Percentiles rank a stretch among this genome's conserved stretches.
Conservation (phyloP, 164 flowering plant species). For the Brasenia schreberi region DNA sequence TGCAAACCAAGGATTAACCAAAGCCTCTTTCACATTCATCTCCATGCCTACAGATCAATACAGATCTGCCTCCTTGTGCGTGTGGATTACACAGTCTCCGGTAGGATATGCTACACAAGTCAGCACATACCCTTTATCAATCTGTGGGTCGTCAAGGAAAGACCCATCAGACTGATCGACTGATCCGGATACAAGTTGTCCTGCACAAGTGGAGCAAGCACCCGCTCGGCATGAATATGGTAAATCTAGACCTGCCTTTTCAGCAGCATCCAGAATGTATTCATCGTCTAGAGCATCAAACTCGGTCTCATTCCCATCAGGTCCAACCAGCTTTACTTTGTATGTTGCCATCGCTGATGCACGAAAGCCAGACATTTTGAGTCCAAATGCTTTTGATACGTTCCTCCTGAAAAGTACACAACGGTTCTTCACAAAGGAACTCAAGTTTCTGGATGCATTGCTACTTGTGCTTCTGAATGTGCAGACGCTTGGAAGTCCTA, state of each 20-base stretch:
- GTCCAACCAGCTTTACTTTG: slow-evolving; percentile 62
- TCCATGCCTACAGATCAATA: slow-evolving; percentile 16
- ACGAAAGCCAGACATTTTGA: slow-evolving; percentile 31
- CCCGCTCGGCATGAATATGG: slow-evolving; percentile 86
- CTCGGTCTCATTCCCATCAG: slow-evolving; percentile 45
- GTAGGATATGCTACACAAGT: slow-evolving; percentile 34
- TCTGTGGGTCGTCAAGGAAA: slow-evolving; percentile 54
- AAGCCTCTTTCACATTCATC: neutral
- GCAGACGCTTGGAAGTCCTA: slow-evolving; percentile 15
- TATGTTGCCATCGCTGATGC: slow-evolving; percentile 40
- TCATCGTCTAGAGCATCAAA: slow-evolving; percentile 61
- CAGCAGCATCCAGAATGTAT: slow-evolving; percentile 64
- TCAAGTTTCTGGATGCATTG: slow-evolving; percentile 5
- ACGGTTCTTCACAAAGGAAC: slow-evolving; percentile 18
- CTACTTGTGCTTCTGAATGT: slow-evolving; percentile 9
- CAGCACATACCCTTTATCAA: slow-evolving; percentile 22
- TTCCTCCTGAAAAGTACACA: slow-evolving; percentile 28
- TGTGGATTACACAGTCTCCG: slow-evolving; percentile 54
- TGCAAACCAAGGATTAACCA: neutral
- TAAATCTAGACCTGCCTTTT: slow-evolving; percentile 53
- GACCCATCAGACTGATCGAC: slow-evolving; percentile 76
- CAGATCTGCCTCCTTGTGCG: slow-evolving; percentile 70
- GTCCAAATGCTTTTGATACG: slow-evolving; percentile 34
- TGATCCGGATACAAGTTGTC: slow-evolving; percentile 34
- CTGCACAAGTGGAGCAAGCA: slow-evolving; percentile 78